Conservation (phyloP, 1,284 basidiomycete genomes). For the Laetiporus sulphureus region DNA sequence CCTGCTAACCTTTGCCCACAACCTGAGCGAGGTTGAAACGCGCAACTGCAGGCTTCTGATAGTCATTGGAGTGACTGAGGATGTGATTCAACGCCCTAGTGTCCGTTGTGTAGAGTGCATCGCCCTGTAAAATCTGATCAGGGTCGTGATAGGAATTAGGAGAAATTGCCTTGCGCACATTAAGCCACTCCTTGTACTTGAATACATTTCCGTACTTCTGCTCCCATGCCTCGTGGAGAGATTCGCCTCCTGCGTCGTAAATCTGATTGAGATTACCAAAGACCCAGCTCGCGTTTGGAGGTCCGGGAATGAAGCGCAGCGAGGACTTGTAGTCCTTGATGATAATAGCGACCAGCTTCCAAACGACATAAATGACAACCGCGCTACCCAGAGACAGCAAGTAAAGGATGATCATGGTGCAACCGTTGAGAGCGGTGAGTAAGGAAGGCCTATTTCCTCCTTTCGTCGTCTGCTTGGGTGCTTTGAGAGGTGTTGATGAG, state of each 20-base stretch:
- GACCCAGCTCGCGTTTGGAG: conserved; percentile 39
- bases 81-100: conserved; percentile 31
- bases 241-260: conserved; percentile 29
- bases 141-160: background rate
- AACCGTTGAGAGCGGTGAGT: too few relatives aligned
- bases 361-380: background rate
- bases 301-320: conserved; percentile 42
- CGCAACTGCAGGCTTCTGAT: conserved; percentile 24
- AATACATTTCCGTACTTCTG: conserved; percentile 47
- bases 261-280: conserved; percentile 48
- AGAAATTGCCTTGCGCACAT: conserved; percentile 36
- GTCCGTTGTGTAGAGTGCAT: conserved; percentile 36
- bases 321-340: conserved; percentile 30
- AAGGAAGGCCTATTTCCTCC: too few relatives aligned
- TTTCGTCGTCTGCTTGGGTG: too few relatives aligned
- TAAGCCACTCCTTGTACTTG: conserved; percentile 37
- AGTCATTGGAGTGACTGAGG: conserved; percentile 28
- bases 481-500: too few relatives aligned
- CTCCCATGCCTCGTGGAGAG: conserved; percentile 47
- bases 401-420: too few relatives aligned
- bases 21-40: conserved; percentile 18
- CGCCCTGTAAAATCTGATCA: conserved; percentile 22
- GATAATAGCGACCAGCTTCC: conserved; percentile 7
- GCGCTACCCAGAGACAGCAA: too few relatives aligned
- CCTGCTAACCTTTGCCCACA: conserved; percentile 25